phyloP scores from a whole-genome alignment of 2,329 filamentous ascomycete genomes.

The Trichophyton benhamiae region DNA sequence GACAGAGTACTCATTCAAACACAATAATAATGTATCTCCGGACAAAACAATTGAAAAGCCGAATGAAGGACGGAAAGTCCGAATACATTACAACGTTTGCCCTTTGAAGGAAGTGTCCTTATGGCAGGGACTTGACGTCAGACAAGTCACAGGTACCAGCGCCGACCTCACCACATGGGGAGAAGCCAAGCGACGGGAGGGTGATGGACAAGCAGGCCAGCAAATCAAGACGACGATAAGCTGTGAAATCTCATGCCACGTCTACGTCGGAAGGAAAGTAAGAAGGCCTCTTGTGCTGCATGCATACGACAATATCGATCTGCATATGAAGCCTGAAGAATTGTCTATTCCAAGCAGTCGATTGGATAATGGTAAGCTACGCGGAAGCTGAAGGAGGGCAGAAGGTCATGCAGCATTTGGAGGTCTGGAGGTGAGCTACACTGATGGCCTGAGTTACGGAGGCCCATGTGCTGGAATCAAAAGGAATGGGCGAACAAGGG shows the following conservation, averaged over 20 bases:
- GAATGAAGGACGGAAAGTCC: background rate
- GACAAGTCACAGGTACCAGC: background rate
- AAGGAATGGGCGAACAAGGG: background rate
- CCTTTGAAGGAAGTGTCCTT: background rate
- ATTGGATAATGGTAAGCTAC: background rate
- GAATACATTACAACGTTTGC: background rate
- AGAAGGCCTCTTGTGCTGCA: background rate
- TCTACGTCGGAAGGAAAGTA: background rate
- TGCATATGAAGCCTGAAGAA: constrained; percentile 1
- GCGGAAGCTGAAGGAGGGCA: background rate
- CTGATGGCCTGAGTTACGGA: background rate
- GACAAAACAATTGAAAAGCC: background rate
- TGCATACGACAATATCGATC: background rate
- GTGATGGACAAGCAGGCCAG: background rate
- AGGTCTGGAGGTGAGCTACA: background rate
- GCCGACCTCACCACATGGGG: background rate
- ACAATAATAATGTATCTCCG: background rate
- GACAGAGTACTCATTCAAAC: too few relatives aligned
- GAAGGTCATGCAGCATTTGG: background rate
- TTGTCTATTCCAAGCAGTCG: background rate
- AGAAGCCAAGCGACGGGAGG: constrained; percentile 1
- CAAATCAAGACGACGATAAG: background rate
- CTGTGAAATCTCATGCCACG: background rate
- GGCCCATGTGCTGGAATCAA: constrained; percentile 1
- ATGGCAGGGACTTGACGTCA: background rate